These are phyloP conservation scores for Cubamyces sp. DNA, from an alignment of 768 basidiomycete genomes.

Conservation along the genomic window DNA sequence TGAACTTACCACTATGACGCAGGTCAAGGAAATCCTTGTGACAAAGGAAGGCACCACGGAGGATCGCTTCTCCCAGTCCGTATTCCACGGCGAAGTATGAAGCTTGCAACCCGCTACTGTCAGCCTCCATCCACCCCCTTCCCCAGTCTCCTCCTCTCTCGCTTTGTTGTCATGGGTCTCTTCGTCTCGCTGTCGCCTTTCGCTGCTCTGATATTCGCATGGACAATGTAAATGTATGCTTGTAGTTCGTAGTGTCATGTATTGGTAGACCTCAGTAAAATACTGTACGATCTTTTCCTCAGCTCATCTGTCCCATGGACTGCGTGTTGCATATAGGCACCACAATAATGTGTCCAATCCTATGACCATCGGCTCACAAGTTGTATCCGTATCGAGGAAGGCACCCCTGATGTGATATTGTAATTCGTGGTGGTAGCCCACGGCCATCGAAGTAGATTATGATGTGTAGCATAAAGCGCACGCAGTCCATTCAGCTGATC, in stretches of 20 bases:
- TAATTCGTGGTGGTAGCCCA: background rate
- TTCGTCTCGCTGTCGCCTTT: background rate
- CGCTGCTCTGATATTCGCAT: background rate
- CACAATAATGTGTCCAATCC: background rate
- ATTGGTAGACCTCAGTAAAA: background rate
- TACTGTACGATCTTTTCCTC: background rate
- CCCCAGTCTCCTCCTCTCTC: too few species aligned
- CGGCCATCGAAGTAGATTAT: background rate
- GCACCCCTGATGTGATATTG: background rate
- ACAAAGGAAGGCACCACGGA: conserved; percentile 66
- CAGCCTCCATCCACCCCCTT: background rate
- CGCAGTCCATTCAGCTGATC: conserved; percentile 10
- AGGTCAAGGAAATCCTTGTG: conserved; percentile 81
- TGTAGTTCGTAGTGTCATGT: conserved; percentile 1
- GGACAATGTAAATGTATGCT: conserved; percentile 4
- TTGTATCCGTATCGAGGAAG: background rate
- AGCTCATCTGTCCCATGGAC: background rate
- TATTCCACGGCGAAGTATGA: conserved; percentile 46
- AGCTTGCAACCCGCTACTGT: background rate
- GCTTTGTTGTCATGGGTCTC: background rate
- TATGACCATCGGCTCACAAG: background rate
- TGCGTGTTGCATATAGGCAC: background rate
- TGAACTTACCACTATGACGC: conserved; percentile 1
- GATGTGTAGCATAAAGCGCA: background rate
- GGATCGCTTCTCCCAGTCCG: conserved; percentile 58